Evolutionary conservation across 345 rosid genomes (phyloP), one percentile per base, ranked within the genome.

Genomic region (Arabidopsis arenosa): DNA sequence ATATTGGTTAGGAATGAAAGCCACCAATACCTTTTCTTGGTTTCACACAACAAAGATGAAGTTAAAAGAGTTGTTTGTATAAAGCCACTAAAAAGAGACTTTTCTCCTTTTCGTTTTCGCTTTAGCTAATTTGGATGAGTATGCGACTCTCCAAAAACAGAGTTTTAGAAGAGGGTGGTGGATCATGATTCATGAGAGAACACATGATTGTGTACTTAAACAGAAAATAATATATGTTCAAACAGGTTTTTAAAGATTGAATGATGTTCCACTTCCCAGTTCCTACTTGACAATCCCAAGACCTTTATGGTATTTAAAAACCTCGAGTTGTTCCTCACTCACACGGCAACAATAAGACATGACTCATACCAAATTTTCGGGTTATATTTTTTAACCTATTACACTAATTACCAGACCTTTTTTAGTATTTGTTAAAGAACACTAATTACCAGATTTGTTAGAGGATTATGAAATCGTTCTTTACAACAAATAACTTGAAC

Each of bases 1-100:
- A 70, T 63, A 63, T 35, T 70, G 80, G 71, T 39, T 17, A 76
- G 71, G 66, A 76, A 63, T 47, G 43, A 76, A 76, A 63, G 75
- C 59, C 36, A 76, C 66, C 75, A 63, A 70, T 52, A 18, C 53
- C 52, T 76, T 70, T 69, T 44, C 23, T 45, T 70, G 39, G 36
- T 76, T 55, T 59, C 71, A 70, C 71, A 70, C 21, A 76, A 70
- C 55, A 57, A 37, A 61, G 55, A 47, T 52, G 56, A 63, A 62
- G 41, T 63, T 36, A 44, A 70, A 44, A 13, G 40, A 61, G 33
- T 62, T 53, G 54, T 35, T 62, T 76, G 49, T 5, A 43, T 28
- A 69, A 69, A 76, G 59, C 26, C 70, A 55, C 30, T 26, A 9
- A 26, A 76, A 76, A 45, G 28, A 11, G 26, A 28, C 44, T 70